A percentile compares a stretch with the other conserved stretches of the same genome.
These are phyloP conservation scores for Kalanchoe fedtschenkoi DNA, from an alignment of 164 flowering plant genomes.

Conservation along the genomic window DNA sequence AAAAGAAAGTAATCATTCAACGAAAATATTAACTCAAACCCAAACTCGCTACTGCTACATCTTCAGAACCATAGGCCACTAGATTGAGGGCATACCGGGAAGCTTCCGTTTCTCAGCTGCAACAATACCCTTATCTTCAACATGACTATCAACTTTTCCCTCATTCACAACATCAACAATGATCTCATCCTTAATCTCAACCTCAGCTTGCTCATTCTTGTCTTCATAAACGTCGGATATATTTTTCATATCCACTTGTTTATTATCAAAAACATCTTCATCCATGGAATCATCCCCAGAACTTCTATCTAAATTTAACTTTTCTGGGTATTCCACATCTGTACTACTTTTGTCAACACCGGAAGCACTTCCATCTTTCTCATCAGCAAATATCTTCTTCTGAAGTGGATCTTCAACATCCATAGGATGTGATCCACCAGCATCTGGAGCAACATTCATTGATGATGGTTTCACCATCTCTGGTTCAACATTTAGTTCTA, in stretches of 20 bases:
- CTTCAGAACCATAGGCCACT: not conserved
- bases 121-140: constrained; percentile 21
- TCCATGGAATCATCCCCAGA: constrained; percentile 88
- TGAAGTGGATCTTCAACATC: constrained; percentile 53
- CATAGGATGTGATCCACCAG: constrained; percentile 50
- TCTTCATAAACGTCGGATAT: constrained; percentile 31
- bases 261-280: constrained; percentile 62
- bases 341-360: constrained; percentile 28
- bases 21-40: not conserved
- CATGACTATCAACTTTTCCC: constrained; percentile 25
- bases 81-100: constrained; percentile 31
- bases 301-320: constrained; percentile 66
- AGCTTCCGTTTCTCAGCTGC: constrained; percentile 59
- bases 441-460: constrained; percentile 42
- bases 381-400: constrained; percentile 36
- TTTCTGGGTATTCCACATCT: constrained; percentile 54
- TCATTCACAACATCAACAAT: constrained; percentile 30
- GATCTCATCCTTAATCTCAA: constrained; percentile 32
- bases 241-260: constrained; percentile 44
- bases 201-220: constrained; percentile 30
- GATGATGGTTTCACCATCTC: constrained; percentile 77
- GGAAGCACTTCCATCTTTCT: constrained; percentile 26
- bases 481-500: constrained; percentile 68
- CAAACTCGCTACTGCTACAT: not conserved
- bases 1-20: not conserved